Evolutionary conservation across 208 protist species (phyloP).

Genomic region (Crithidia fasciculata): DNA sequence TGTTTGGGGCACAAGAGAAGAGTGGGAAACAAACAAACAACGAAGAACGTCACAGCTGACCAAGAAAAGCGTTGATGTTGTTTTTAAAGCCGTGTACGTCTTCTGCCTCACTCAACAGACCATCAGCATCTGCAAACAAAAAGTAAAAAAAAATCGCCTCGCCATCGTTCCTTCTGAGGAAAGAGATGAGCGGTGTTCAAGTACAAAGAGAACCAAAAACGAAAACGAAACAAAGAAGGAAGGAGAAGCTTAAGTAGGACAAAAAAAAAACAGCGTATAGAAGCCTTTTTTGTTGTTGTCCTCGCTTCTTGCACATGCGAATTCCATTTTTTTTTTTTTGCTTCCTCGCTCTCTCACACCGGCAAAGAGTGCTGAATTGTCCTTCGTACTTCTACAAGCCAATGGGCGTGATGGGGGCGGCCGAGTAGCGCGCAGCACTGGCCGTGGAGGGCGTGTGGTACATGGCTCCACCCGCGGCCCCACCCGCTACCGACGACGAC

Average conservation of each 20-base stretch:
- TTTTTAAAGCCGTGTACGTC: no score
- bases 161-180: background rate
- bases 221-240: background rate
- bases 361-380: no score
- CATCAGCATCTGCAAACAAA: background rate
- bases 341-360: no score
- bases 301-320: no score
- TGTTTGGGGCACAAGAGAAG: background rate
- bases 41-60: no score
- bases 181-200: background rate
- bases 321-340: no score
- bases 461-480: background rate
- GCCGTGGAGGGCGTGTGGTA: constrained; percentile 1
- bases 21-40: background rate
- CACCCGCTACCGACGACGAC: constrained; percentile 6
- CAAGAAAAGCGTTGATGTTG: no score
- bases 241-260: background rate
- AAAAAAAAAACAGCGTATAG: background rate
- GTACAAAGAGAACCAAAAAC: background rate
- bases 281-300: no score
- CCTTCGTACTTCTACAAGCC: background rate
- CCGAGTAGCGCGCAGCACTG: background rate
- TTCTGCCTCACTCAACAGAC: no score
- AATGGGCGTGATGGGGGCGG: constrained; percentile 16
- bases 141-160: background rate